Evolutionary conservation across 306 rosid species (phyloP), one percentile per base, ranked within the genome.

Genomic region (Sicyos edulis): DNA sequence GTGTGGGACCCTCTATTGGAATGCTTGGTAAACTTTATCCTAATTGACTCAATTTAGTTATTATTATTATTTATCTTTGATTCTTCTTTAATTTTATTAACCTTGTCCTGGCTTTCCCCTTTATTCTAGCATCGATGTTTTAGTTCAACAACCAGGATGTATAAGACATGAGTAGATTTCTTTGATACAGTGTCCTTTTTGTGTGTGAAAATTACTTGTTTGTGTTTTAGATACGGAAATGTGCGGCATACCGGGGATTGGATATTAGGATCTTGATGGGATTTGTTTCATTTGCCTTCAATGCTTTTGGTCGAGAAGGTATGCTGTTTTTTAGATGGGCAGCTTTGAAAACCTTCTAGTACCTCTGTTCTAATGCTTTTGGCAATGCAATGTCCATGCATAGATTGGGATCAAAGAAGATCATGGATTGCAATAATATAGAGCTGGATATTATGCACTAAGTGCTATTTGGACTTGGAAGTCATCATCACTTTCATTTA

Each of bases 181-280:
- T 65, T 78, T 47, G 42, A 45, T 68, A 22, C 54, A 22, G 29
- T 82, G 82, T 84, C 85, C 84, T 80, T 86, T 86, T 80, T 75
- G 83, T 87, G 85, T 80, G 86, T 86, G 90, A 87, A 87, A 85
- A 81, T 82, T 84, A 83, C 88, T 84, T 81, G 71, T 85, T 82
- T 89, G 83, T 85, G 61, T 83, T 87, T 83, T 80, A 91, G 89
- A 97, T 89, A 86, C 4, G 37, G 37, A 89, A 87, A 82, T 86
- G 81, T 86, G 99, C 86, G 72, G 99, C 99, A 73, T 86, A 81
- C 92, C 87, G 92, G 97, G 92, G 81, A 83, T 87, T 93, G 95
- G 97, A 93, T 83, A 81, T 91, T 95, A 91, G 99, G 96, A 89
- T 82, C 97, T 85, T 95, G 99, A 88, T 86, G 90, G 95, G 92